Percentiles rank a stretch among this genome's conserved stretches.
Evolutionary conservation across 1,139 yeast species (phyloP).

Genomic region (Pneumocystis wakefieldiae): DNA sequence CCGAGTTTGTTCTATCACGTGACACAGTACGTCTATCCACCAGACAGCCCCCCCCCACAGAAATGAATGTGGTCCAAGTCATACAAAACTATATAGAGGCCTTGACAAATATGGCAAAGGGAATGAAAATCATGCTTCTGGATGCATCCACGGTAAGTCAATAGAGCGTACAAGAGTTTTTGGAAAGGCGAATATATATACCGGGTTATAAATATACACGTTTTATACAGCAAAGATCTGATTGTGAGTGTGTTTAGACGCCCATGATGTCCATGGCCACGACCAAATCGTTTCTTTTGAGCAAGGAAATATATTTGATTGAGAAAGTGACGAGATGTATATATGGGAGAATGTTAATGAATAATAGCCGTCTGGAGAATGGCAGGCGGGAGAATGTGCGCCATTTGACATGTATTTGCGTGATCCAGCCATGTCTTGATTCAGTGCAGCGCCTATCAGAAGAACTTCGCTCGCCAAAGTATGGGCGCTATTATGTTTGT

Average conservation of each 20-base stretch:
- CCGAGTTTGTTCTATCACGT: too few species aligned
- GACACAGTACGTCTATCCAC: too few species aligned
- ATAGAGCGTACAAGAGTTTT: not conserved
- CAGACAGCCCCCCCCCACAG: too few species aligned
- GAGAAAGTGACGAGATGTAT: slow-evolving; percentile 28
- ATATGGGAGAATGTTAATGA: not conserved
- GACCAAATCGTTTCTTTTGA: slow-evolving; percentile 70
- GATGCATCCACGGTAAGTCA: slow-evolving; percentile 46
- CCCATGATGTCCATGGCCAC: slow-evolving; percentile 71
- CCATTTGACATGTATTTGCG: slow-evolving; percentile 68
- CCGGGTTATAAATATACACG: not conserved
- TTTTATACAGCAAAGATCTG: not conserved
- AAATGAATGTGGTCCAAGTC: slow-evolving; percentile 40
- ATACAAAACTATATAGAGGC: slow-evolving; percentile 37
- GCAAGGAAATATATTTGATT: slow-evolving; percentile 66
- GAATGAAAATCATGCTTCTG: slow-evolving; percentile 57
- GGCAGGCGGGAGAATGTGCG: slow-evolving; percentile 57
- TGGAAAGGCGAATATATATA: not conserved
- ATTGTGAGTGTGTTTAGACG: slow-evolving; percentile 25
- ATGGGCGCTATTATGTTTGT: slow-evolving; percentile 54
- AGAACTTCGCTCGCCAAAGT: slow-evolving; percentile 67
- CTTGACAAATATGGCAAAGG: slow-evolving; percentile 24
- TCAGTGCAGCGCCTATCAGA: slow-evolving; percentile 44
- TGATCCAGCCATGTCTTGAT: slow-evolving; percentile 56
- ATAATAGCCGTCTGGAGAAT: slow-evolving; percentile 37